Evolutionary conservation across 192 early-diverging fungal species (phyloP), one percentile per base, ranked within the genome.

Genomic region (Coemansia sp.): DNA sequence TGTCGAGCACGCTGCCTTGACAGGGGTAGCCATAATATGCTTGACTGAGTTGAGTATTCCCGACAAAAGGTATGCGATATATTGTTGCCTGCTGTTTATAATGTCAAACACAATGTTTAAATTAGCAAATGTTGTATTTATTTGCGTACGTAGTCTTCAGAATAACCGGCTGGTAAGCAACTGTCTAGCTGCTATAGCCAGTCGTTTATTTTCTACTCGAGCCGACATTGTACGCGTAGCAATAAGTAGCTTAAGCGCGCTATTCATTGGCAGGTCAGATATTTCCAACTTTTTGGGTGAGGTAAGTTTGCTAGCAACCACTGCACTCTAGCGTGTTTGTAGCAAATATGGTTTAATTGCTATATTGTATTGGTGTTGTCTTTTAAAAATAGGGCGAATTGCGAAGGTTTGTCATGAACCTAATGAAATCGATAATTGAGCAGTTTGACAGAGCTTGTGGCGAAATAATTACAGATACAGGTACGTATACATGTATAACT

Each of bases 371-470:
- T 45, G 41, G 4, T 45, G 41, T 17, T 49, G 5, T 21, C 4
- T 22, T 8, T 49, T 17, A 10, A 22, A 24, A 43, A 11, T 78
- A 78, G 75, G 49, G 15, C 12, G 53, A 67, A 12, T 47, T 50
- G 2, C 47, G 67, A 10, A 49, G 21, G 14, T 19, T 79, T n/a
- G 25, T 35, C 11, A 70, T 74, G 62, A 17, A 62, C 14, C 19
- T 71, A 2, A 80, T 80, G 77, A 59, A 65, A 22, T 72, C 77
- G 0, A 62, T 66, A 8, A 45, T 70, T 23, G 77, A 80, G 41
- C 77, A 80, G 22, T 62, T 80, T 59, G 69, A 74, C 21, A 41
- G 77, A 12, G 37, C 37, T 5, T 47, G 8, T 2, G 52, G 35
- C 37, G 61, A 61, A 0, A 29, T 61, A 7, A 47, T 59, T 14